A percentile compares a stretch with the other conserved stretches of the same genome.
These are phyloP conservation scores for Mariannaea sp. DNA, from an alignment of 2,329 filamentous ascomycete genomes.

Conservation along the genomic window DNA sequence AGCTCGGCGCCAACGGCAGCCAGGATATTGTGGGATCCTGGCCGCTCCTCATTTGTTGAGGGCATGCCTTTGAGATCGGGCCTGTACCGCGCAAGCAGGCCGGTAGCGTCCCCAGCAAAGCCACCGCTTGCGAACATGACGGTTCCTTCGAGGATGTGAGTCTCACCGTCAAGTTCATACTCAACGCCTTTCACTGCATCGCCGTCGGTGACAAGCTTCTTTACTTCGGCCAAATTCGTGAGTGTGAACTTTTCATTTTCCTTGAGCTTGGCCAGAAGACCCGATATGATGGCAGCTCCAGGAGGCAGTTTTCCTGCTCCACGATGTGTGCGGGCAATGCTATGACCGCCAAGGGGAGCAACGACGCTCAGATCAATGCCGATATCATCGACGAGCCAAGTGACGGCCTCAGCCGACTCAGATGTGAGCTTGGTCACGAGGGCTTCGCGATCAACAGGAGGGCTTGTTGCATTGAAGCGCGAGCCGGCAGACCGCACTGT, in stretches of 20 bases:
- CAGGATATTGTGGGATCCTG: slow-evolving; percentile 56
- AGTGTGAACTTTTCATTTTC: slow-evolving; percentile 56
- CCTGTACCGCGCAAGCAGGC: slow-evolving; percentile 59
- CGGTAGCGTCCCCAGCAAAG: slow-evolving; percentile 65
- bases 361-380: slow-evolving; percentile 64
- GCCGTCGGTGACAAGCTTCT: slow-evolving; percentile 48
- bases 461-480: slow-evolving; percentile 38
- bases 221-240: slow-evolving; percentile 57
- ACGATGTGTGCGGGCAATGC: slow-evolving; percentile 52
- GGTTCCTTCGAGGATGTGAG: slow-evolving; percentile 47
- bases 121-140: slow-evolving; percentile 66
- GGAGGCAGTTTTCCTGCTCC: slow-evolving; percentile 61
- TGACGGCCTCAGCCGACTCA: slow-evolving; percentile 54
- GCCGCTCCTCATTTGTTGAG: slow-evolving; percentile 65
- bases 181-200: slow-evolving; percentile 56
- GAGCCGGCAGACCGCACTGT: slow-evolving; percentile 61
- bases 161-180: slow-evolving; percentile 46
- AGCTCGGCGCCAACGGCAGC: slow-evolving; percentile 47
- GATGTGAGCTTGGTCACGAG: slow-evolving; percentile 56
- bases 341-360: slow-evolving; percentile 64
- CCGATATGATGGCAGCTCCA: slow-evolving; percentile 61
- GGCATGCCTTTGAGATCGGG: slow-evolving; percentile 64
- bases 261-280: slow-evolving; percentile 57
- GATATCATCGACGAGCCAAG: slow-evolving; percentile 62
- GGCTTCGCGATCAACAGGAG: slow-evolving; percentile 43